Evolutionary conservation across 2,329 filamentous ascomycete species (phyloP).

Genomic region (Pseudofabraea citricarpa): DNA sequence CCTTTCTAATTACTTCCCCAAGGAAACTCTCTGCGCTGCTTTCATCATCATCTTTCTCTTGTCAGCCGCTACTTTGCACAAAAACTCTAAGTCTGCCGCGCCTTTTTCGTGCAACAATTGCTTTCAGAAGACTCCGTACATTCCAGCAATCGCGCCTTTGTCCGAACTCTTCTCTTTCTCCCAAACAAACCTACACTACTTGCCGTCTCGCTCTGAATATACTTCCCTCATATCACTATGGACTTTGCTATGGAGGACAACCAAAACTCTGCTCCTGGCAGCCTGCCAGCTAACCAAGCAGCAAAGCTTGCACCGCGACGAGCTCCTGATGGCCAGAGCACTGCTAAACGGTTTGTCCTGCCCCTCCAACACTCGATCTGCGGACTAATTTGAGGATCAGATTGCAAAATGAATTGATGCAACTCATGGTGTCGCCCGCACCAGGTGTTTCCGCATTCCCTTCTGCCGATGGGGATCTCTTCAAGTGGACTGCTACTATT

Average conservation of each 20-base stretch:
- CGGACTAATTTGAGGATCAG: slow-evolving; percentile 41
- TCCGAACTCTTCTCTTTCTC: slow-evolving; percentile 6
- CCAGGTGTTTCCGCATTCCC: slow-evolving; percentile 95
- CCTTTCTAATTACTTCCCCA: neutral
- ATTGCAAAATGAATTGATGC: slow-evolving; percentile 95
- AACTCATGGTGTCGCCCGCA: slow-evolving; percentile 92
- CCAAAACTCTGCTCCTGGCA: slow-evolving; percentile 64
- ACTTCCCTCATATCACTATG: slow-evolving; percentile 22
- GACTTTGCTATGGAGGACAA: slow-evolving; percentile 48
- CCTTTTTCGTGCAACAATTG: neutral
- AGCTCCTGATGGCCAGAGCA: slow-evolving; percentile 64
- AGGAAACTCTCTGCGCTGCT: neutral
- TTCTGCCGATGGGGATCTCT: slow-evolving; percentile 80
- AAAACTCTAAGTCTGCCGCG: too few relatives aligned
- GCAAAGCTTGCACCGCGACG: slow-evolving; percentile 57
- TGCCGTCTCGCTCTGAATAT: slow-evolving; percentile 4
- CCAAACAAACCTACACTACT: neutral
- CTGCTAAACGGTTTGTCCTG: slow-evolving; percentile 65
- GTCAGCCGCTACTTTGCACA: neutral
- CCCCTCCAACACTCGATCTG: neutral
- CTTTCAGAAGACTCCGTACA: neutral
- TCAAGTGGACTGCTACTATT: slow-evolving; percentile 92
- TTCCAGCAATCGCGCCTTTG: slow-evolving; percentile 10
- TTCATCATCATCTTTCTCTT: neutral
- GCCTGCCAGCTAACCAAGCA: slow-evolving; percentile 43